Evolutionary conservation across 2,329 filamentous ascomycete genomes (phyloP).

Genomic region (Fusarium equiseti): DNA sequence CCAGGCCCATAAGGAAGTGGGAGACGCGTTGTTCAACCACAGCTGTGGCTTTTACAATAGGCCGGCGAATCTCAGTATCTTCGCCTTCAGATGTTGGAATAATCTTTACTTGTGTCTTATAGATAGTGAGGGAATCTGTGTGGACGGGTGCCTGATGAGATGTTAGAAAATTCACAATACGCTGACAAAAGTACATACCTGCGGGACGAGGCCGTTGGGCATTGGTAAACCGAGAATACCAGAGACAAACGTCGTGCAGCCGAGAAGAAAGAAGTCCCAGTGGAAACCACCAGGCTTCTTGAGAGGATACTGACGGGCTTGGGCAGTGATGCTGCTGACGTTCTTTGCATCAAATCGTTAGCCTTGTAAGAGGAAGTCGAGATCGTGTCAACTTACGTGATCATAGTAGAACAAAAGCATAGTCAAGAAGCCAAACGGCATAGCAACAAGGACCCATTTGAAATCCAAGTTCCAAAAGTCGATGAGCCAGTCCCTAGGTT

Average conservation of each 20-base stretch:
- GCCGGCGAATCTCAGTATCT: neutral
- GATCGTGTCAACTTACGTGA: neutral
- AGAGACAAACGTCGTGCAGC: conserved; percentile 5
- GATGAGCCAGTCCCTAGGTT: neutral
- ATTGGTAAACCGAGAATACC: conserved; percentile 5
- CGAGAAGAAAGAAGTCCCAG: conserved; percentile 6
- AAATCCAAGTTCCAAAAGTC: conserved; percentile 8
- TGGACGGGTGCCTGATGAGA: neutral
- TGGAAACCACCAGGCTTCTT: conserved; percentile 12
- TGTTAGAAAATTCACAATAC: too few species aligned
- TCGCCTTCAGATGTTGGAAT: neutral
- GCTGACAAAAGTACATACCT: neutral
- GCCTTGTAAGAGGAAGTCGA: fast-evolving
- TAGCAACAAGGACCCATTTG: neutral
- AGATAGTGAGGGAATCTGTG: neutral
- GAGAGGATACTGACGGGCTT: neutral
- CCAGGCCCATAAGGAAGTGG: conserved; percentile 2
- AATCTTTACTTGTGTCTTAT: neutral
- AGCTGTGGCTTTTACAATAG: neutral
- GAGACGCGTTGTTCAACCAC: conserved; percentile 10
- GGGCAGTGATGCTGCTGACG: conserved; percentile 7
- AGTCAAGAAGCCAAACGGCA: conserved; percentile 2
- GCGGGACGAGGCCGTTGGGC: neutral
- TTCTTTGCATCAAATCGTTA: neutral
- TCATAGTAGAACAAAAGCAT: conserved; percentile 15